phyloP scores from a whole-genome alignment of 2,329 filamentous ascomycete species.

The Coniochaeta ligniaria region DNA sequence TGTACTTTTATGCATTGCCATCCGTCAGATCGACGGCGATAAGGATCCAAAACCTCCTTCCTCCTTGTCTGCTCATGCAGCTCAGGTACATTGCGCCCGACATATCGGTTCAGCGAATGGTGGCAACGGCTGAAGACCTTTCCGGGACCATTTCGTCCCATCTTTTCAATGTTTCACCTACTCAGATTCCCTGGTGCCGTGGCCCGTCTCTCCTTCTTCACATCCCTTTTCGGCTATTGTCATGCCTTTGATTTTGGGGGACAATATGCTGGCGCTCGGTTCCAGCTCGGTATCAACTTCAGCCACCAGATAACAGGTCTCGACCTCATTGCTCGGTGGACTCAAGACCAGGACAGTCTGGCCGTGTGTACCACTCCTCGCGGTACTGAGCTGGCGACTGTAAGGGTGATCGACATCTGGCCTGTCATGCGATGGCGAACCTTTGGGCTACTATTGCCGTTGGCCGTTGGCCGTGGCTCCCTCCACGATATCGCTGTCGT shows the following conservation, averaged over 20 bases:
- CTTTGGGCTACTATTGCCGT: too few relatives aligned
- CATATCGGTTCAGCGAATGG: background rate
- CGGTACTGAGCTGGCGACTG: background rate
- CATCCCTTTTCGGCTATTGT: background rate
- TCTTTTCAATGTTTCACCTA: background rate
- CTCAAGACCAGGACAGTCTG: background rate
- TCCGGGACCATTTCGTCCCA: background rate
- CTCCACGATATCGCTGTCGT: background rate
- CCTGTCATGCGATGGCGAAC: background rate
- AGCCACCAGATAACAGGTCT: background rate
- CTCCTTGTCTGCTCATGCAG: background rate
- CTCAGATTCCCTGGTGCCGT: background rate
- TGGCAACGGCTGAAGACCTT: background rate
- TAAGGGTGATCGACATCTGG: background rate
- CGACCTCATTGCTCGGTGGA: background rate
- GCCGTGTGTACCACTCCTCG: background rate
- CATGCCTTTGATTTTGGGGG: background rate
- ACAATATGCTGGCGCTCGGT: background rate
- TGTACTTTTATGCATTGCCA: background rate
- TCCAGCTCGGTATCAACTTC: background rate
- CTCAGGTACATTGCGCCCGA: background rate
- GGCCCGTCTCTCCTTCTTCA: background rate
- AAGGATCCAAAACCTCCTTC: background rate
- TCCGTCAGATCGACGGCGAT: background rate
- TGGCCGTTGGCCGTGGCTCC: background rate